Percentiles rank a stretch among this genome's conserved stretches.
Evolutionary conservation across 106 monocot species (phyloP).

Genomic region (Phalaenopsis aphrodite): DNA sequence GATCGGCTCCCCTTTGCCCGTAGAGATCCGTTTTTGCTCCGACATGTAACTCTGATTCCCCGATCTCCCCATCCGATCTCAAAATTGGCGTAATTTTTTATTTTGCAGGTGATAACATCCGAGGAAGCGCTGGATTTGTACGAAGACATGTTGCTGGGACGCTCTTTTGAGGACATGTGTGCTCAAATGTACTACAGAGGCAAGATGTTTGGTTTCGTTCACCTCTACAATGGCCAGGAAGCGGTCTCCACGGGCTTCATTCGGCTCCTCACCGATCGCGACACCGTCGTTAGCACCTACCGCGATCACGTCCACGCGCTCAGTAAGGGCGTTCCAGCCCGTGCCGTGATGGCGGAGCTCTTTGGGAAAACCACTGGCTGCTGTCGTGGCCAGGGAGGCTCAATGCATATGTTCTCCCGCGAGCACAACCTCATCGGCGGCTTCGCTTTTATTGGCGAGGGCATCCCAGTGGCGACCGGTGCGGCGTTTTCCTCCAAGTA

Average conservation of each 20-base stretch:
- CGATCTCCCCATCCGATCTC: neutral
- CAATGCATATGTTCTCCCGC: constrained; percentile 98
- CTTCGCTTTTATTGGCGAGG: constrained; percentile 96
- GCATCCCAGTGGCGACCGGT: constrained; percentile 91
- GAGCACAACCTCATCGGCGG: constrained; percentile 78
- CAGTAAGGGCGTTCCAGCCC: constrained; percentile 84
- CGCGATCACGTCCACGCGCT: constrained; percentile 95
- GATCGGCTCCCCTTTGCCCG: neutral
- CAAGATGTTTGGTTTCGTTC: constrained; percentile 99
- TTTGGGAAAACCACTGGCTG: constrained; percentile 98
- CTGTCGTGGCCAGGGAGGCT: constrained; percentile 96
- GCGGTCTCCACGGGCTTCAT: constrained; percentile 97
- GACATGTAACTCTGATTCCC: neutral
- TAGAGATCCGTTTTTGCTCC: neutral
- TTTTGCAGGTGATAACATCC: constrained; percentile 37
- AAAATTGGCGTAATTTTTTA: neutral
- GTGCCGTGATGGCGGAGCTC: constrained; percentile 90
- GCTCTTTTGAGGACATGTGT: constrained; percentile 94
- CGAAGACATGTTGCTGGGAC: constrained; percentile 93
- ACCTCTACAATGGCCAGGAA: constrained; percentile 97
- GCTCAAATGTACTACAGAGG: constrained; percentile 98
- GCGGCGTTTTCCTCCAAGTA: constrained; percentile 85
- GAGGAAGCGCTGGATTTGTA: constrained; percentile 81
- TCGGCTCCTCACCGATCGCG: constrained; percentile 43
- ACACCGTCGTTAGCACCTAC: constrained; percentile 85